Evolutionary conservation across 1,284 basidiomycete species (phyloP).

Genomic region (Leccinum fuscescens): DNA sequence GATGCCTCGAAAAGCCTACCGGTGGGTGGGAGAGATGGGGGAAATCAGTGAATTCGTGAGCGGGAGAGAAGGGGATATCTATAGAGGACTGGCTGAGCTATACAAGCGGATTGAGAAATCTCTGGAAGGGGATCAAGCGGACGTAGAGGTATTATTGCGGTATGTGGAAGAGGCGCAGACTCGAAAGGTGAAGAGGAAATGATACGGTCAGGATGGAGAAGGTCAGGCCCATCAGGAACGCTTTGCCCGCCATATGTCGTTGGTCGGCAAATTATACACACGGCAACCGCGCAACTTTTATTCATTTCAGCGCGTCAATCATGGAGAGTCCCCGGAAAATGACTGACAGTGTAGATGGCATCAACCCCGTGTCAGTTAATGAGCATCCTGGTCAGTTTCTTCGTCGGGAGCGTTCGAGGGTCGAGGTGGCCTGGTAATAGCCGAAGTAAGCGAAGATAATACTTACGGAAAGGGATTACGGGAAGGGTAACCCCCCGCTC

Average conservation of each 20-base stretch:
- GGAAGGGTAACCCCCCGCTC: slow-evolving; percentile 12
- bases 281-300: slow-evolving; percentile 18
- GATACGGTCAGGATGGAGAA: background rate
- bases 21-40: slow-evolving; percentile 60
- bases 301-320: slow-evolving; percentile 30
- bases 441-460: slow-evolving; percentile 15
- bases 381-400: background rate
- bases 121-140: slow-evolving; percentile 35
- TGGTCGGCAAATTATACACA: slow-evolving; percentile 16
- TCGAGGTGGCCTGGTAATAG: slow-evolving; percentile 1
- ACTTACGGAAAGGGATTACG: slow-evolving; percentile 27
- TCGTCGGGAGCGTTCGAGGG: background rate
- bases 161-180: slow-evolving; percentile 47
- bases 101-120: slow-evolving; percentile 46
- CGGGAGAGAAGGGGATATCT: slow-evolving; percentile 43
- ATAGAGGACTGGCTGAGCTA: slow-evolving; percentile 47
- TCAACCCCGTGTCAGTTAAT: slow-evolving; percentile 4
- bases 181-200: slow-evolving; percentile 7
- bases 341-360: slow-evolving; percentile 2
- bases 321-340: slow-evolving; percentile 9
- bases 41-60: slow-evolving; percentile 58
- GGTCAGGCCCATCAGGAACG: slow-evolving; percentile 4
- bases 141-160: slow-evolving; percentile 39
- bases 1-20: slow-evolving; percentile 60
- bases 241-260: slow-evolving; percentile 9